Base-by-base conservation (phyloP, 164 flowering plant genomes). In the Annona cherimola region DNA sequence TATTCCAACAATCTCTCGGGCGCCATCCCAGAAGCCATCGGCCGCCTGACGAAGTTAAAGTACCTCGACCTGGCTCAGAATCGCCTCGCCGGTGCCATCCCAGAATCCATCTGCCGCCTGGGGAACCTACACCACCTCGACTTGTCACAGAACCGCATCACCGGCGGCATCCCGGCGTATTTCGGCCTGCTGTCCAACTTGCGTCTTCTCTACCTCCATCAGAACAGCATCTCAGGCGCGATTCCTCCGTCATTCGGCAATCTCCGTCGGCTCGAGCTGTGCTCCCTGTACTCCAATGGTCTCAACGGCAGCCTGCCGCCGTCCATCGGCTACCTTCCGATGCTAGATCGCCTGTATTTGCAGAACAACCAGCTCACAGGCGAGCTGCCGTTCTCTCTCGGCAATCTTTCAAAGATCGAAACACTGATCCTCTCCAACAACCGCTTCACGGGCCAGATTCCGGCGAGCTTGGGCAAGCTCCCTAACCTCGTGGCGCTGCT, bases 311-410 rank as follows among this genome's bases (percentile, higher is more conserved):
- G 11, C 8, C 62, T 89, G 6, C 91, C 94, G 0, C 26, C 76
- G 11, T 81, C 91, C 0, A 84, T 91, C 4, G 86, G 92, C 20
- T 45, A 63, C 72, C 86, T 89, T 42, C 41, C 82, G 0, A 73
- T 59, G 9, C 71, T 91, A 44, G 79, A 79, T 16, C 79, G 85
- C 69, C 76, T 91, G n/a, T 71, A 78, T 42, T 69, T 91, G 3
- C 87, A 83, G 65, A 87, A 88, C 81, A 91, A 89, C 74, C 74
- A 60, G 76, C 77, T 89, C 4, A 75, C 78, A 0, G 97, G 97
- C 5, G 74, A 75, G 26, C 46, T 89, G 4, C 92, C 97, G 0
- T 68, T 69, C 3, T 69, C 84, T 12, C 77, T 89, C 2, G 97
- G 97, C 9, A 60, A 74, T 42, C 87, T 89, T 5, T 62, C 63